phyloP scores from a whole-genome alignment of 495 filamentous ascomycete genomes.

The Penicillium salamii region DNA sequence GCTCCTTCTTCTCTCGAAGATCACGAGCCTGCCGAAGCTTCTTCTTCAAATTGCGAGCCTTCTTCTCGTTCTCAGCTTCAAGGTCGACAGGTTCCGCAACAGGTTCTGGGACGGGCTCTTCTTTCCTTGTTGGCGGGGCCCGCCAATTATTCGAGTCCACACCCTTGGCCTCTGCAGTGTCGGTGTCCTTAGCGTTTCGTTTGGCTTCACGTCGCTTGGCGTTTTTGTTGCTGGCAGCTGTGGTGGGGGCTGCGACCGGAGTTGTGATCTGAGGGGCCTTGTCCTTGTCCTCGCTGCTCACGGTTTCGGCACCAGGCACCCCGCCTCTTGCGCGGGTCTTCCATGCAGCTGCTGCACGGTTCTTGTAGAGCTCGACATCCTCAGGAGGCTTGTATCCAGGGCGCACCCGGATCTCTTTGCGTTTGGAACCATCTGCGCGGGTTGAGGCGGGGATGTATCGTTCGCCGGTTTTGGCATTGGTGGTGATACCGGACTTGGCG shows the following conservation, averaged over 20 bases:
- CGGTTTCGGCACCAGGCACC: conserved; percentile 73
- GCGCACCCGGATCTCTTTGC: conserved; percentile 88
- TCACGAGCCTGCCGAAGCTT: conserved; percentile 93
- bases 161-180: conserved; percentile 40
- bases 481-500: conserved; percentile 68
- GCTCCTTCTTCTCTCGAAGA: conserved; percentile 84
- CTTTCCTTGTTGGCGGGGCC: conserved; percentile 18
- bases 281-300: conserved; percentile 45
- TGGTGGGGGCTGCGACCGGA: conserved; percentile 12
- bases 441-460: conserved; percentile 83
- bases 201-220: conserved; percentile 88
- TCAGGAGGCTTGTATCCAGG: conserved; percentile 94
- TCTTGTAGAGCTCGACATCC: conserved; percentile 95
- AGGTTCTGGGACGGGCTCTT: conserved; percentile 29
- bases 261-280: conserved; percentile 18
- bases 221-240: conserved; percentile 74
- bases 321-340: conserved; percentile 75
- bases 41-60: conserved; percentile 89
- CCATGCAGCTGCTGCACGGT: conserved; percentile 81
- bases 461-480: conserved; percentile 67
- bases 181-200: conserved; percentile 73
- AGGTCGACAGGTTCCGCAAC: conserved; percentile 53
- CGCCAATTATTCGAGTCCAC: conserved; percentile 33
- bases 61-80: conserved; percentile 85
- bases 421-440: conserved; percentile 80